Percentiles rank a stretch among this genome's conserved stretches.
Conservation (phyloP, 352 stramenopile species). For the Phytophthora capsici region DNA sequence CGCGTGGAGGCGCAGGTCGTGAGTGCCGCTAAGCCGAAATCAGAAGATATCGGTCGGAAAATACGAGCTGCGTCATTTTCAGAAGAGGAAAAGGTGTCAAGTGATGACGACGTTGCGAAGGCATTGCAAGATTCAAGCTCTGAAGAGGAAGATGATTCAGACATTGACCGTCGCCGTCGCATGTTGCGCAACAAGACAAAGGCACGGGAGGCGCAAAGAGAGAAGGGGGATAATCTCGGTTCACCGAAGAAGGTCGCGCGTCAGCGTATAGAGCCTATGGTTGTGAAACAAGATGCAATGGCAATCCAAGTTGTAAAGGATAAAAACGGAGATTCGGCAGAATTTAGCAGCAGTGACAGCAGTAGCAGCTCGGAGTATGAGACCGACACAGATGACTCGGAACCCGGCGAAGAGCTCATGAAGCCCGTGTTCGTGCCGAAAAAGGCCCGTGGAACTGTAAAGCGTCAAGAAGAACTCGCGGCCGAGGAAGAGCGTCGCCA, state of each 20-base stretch:
- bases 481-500: slow-evolving; percentile 71
- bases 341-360: slow-evolving; percentile 50
- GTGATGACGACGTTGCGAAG: slow-evolving; percentile 47
- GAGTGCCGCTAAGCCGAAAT: slow-evolving; percentile 24
- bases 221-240: not conserved
- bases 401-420: slow-evolving; percentile 76
- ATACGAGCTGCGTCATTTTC: slow-evolving; percentile 18
- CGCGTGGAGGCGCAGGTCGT: slow-evolving; percentile 70
- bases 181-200: slow-evolving; percentile 65
- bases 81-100: slow-evolving; percentile 24
- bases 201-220: slow-evolving; percentile 23
- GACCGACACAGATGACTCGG: slow-evolving; percentile 83
- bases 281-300: slow-evolving; percentile 39
- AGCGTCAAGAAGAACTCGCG: slow-evolving; percentile 78
- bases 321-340: slow-evolving; percentile 28
- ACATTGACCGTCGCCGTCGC: slow-evolving; percentile 65
- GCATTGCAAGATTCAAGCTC: slow-evolving; percentile 80
- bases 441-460: slow-evolving; percentile 85
- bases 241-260: slow-evolving; percentile 11
- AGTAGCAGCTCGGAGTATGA: slow-evolving; percentile 79
- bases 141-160: slow-evolving; percentile 73
- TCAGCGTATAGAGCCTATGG: slow-evolving; percentile 39
- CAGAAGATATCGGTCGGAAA: slow-evolving; percentile 14
- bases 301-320: slow-evolving; percentile 1
- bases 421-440: slow-evolving; percentile 94